Percentiles rank a stretch among this genome's conserved stretches.
These are phyloP conservation scores for Aspergillus sp. DNA, from an alignment of 2,329 filamentous ascomycete genomes.

Conservation along the genomic window DNA sequence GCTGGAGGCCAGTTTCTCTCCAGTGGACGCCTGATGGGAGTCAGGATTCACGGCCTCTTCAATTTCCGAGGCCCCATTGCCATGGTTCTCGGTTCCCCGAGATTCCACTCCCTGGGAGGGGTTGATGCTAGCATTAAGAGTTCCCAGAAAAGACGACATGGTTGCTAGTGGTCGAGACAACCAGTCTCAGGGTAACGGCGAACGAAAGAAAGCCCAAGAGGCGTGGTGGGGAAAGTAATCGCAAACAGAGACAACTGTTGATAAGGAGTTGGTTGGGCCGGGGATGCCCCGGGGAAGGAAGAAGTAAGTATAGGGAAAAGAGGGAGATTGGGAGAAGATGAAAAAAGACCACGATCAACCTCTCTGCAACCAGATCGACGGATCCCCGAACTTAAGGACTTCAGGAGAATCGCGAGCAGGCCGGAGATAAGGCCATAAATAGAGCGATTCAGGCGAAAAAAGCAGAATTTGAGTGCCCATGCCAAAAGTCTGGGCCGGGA, in stretches of 20 bases:
- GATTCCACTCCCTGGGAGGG: constrained; percentile 17
- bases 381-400: not conserved
- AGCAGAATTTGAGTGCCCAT: constrained; percentile 7
- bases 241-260: not conserved
- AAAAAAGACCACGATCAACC: not conserved
- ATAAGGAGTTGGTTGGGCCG: too few relatives aligned
- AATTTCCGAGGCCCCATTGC: not conserved
- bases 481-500: not conserved
- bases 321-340: not conserved
- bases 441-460: constrained; percentile 7
- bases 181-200: constrained; percentile 14
- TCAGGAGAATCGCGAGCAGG: not conserved
- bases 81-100: constrained; percentile 13
- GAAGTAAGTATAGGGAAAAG: not conserved
- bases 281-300: too few relatives aligned
- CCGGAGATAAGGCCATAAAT: not conserved
- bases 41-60: not conserved
- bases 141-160: constrained; percentile 38
- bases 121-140: constrained; percentile 30
- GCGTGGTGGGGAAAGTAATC: not conserved
- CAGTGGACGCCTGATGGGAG: not conserved
- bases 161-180: constrained; percentile 16
- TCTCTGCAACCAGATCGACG: not conserved
- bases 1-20: constrained; percentile 2
- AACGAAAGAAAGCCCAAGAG: constrained; percentile 7